phyloP scores from a whole-genome alignment of 164 flowering plant genomes.

The Malania oleifera region DNA sequence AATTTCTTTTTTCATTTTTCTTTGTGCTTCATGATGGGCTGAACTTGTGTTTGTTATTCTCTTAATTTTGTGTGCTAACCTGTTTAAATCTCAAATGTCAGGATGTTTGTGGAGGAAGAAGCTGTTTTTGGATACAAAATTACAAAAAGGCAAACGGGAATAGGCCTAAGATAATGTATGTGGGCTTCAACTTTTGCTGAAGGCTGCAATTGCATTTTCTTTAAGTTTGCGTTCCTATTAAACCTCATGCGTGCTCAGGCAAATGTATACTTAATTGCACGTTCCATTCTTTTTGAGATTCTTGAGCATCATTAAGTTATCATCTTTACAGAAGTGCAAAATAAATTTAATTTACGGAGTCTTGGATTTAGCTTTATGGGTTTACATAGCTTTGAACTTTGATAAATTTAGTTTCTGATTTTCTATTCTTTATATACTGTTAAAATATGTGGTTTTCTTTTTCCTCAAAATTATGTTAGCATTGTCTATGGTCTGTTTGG shows the following conservation, averaged over 20 bases:
- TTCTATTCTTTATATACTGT: too few relatives aligned
- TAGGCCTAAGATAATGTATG: constrained; percentile 72
- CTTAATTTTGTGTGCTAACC: constrained; percentile 6
- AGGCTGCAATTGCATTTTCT: not conserved
- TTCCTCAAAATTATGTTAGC: too few relatives aligned
- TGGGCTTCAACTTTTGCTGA: constrained; percentile 6
- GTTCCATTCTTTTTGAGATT: too few relatives aligned
- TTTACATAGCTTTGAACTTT: too few relatives aligned
- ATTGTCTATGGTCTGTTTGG: too few relatives aligned
- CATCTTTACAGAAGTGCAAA: too few relatives aligned
- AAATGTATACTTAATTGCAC: not conserved
- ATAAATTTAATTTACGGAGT: too few relatives aligned
- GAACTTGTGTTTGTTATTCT: not conserved
- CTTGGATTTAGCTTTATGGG: too few relatives aligned
- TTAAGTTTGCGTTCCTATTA: not conserved
- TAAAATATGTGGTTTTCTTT: too few relatives aligned
- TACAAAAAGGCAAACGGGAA: constrained; percentile 33
- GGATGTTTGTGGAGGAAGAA: constrained; percentile 72
- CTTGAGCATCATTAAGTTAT: too few relatives aligned
- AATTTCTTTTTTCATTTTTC: not conserved
- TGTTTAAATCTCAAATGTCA: constrained; percentile 25
- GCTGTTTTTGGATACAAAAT: constrained; percentile 75
- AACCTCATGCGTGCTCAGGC: not conserved
- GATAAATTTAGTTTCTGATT: too few relatives aligned
- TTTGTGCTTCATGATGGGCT: not conserved